These are phyloP conservation scores for Cladosporium phlei DNA, from an alignment of 2,329 filamentous ascomycete genomes.

Conservation along the genomic window DNA sequence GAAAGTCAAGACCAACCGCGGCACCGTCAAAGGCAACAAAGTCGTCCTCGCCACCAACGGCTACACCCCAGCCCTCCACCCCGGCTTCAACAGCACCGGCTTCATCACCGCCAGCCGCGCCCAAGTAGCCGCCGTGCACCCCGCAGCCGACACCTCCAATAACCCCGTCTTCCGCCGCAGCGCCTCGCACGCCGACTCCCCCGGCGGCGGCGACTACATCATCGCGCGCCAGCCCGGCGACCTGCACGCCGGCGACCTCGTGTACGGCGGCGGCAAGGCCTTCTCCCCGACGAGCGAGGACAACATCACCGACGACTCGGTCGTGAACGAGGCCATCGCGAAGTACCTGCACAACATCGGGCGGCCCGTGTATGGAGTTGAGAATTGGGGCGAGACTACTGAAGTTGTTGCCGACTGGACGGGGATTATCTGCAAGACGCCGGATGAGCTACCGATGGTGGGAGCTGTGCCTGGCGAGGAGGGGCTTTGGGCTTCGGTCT, in stretches of 20 bases:
- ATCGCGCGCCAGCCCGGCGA: slow-evolving; percentile 51
- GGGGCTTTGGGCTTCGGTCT: slow-evolving; percentile 51
- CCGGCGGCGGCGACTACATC: slow-evolving; percentile 61
- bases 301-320: slow-evolving; percentile 51
- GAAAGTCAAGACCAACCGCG: slow-evolving; percentile 22
- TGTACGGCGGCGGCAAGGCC: slow-evolving; percentile 58
- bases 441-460: slow-evolving; percentile 48
- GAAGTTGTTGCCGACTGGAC: slow-evolving; percentile 40
- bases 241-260: slow-evolving; percentile 46
- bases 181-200: neutral
- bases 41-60: slow-evolving; percentile 29
- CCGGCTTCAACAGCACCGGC: slow-evolving; percentile 17
- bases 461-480: slow-evolving; percentile 36
- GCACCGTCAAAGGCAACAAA: slow-evolving; percentile 23
- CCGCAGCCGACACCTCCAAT: slow-evolving; percentile 32
- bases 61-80: slow-evolving; percentile 24
- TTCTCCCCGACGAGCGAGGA: slow-evolving; percentile 47
- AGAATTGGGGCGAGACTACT: slow-evolving; percentile 34
- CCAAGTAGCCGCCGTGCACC: slow-evolving; percentile 36
- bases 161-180: slow-evolving; percentile 9
- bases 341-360: slow-evolving; percentile 43
- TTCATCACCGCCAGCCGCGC: slow-evolving; percentile 38
- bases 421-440: slow-evolving; percentile 50
- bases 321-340: slow-evolving; percentile 48
- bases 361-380: neutral